Percentiles rank a stretch among this genome's conserved stretches.
These are phyloP conservation scores for Trypanosomatidae sp. DNA, from an alignment of 208 protist genomes.

Conservation along the genomic window DNA sequence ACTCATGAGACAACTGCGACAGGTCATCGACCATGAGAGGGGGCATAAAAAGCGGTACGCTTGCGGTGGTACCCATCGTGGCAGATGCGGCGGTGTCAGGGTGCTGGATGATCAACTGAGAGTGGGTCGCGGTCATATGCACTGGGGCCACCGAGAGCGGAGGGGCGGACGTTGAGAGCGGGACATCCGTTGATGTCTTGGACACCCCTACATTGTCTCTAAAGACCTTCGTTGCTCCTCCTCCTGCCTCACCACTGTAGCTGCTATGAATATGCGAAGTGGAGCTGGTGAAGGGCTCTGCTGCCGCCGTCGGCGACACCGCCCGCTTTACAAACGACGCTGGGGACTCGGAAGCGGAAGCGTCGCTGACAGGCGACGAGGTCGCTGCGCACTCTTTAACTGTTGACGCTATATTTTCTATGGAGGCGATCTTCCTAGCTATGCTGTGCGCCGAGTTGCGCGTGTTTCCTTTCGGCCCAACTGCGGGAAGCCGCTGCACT, in stretches of 20 bases:
- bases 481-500: not conserved
- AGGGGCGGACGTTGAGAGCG: not conserved
- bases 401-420: not conserved
- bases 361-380: not conserved
- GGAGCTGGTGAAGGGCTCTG: not conserved
- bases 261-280: not conserved
- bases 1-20: slow-evolving; percentile 35
- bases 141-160: not conserved
- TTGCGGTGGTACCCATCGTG: not conserved
- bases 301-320: not conserved
- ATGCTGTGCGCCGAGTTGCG: not conserved
- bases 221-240: not conserved
- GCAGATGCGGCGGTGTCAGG: not conserved
- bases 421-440: not conserved
- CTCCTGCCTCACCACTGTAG: not conserved
- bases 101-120: not conserved
- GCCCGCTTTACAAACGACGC: slow-evolving; percentile 20
- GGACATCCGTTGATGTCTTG: not conserved
- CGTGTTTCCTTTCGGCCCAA: not conserved
- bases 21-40: slow-evolving; percentile 34
- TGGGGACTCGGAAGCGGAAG: slow-evolving; percentile 1
- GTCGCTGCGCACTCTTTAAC: not conserved
- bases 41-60: slow-evolving; percentile 31
- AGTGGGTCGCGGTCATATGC: not conserved
- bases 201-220: not conserved